Evolutionary conservation across 2,329 filamentous ascomycete genomes (phyloP).

Genomic region (Pseudogymnoascus sp.): DNA sequence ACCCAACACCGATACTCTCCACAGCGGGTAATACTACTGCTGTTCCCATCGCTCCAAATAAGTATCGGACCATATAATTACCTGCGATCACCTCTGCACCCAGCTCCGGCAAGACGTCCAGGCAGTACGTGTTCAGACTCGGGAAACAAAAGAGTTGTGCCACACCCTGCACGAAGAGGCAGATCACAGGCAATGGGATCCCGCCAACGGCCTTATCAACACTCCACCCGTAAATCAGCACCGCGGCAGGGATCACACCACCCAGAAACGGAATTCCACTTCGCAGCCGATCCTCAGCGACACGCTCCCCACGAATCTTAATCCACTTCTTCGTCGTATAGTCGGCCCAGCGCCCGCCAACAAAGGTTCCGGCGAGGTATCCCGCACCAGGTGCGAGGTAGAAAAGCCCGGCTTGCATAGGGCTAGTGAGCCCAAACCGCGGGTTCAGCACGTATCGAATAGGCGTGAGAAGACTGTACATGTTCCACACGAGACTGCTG

Average conservation of each 20-base stretch:
- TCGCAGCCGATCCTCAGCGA: conserved; percentile 63
- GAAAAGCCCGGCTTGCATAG: conserved; percentile 63
- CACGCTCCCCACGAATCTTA: conserved; percentile 49
- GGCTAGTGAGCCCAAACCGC: conserved; percentile 59
- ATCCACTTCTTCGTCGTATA: conserved; percentile 59
- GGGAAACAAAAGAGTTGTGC: conserved; percentile 72
- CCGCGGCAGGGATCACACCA: conserved; percentile 50
- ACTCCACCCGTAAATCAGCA: conserved; percentile 63
- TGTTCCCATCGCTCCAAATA: conserved; percentile 64
- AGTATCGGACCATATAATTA: conserved; percentile 72
- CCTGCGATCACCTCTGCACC: conserved; percentile 70
- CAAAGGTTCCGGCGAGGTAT: conserved; percentile 61
- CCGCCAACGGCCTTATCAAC: conserved; percentile 44
- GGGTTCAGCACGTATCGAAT: conserved; percentile 70
- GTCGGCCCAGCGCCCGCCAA: conserved; percentile 67
- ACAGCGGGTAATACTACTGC: conserved; percentile 68
- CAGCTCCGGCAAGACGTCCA: conserved; percentile 69
- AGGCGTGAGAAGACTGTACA: conserved; percentile 61
- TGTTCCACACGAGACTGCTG: conserved; percentile 65
- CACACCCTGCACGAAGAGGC: conserved; percentile 68
- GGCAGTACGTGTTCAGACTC: conserved; percentile 69
- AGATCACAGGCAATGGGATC: conserved; percentile 57
- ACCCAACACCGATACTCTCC: conserved; percentile 69
- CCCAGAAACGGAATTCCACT: conserved; percentile 51
- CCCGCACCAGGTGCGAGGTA: conserved; percentile 67